Percentiles rank a stretch among this genome's conserved stretches.
phyloP scores from a whole-genome alignment of 2,329 filamentous ascomycete species.

The Cadophora luteo-olivacea region DNA sequence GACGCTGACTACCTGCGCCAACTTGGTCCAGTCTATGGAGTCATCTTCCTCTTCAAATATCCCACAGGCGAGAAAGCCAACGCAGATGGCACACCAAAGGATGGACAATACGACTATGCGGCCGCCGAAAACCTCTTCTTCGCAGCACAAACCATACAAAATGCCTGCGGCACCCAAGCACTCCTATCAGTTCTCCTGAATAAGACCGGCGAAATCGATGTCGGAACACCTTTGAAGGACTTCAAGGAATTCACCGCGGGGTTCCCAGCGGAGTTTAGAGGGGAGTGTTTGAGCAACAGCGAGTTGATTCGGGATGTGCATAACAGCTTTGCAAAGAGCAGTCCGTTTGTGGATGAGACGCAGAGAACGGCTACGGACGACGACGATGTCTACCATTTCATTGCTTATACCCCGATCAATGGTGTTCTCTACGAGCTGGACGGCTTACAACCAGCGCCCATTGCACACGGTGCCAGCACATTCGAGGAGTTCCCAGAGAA shows the following conservation, averaged over 20 bases:
- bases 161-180: slow-evolving; percentile 96
- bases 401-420: slow-evolving; percentile 87
- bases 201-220: slow-evolving; percentile 67
- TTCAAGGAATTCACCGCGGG: slow-evolving; percentile 76
- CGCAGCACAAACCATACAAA: slow-evolving; percentile 96
- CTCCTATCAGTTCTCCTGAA: slow-evolving; percentile 92
- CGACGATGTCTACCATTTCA: slow-evolving; percentile 97
- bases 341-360: slow-evolving; percentile 93
- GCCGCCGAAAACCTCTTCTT: slow-evolving; percentile 87
- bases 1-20: slow-evolving; percentile 76
- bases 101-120: slow-evolving; percentile 80
- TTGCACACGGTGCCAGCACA: slow-evolving; percentile 80
- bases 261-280: slow-evolving; percentile 70
- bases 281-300: slow-evolving; percentile 74
- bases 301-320: slow-evolving; percentile 66
- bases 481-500: slow-evolving; percentile 76
- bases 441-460: slow-evolving; percentile 90
- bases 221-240: slow-evolving; percentile 65
- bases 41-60: slow-evolving; percentile 99
- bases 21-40: slow-evolving; percentile 84
- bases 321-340: slow-evolving; percentile 77
- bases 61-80: slow-evolving; percentile 72
- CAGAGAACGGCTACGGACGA: slow-evolving; percentile 71
- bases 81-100: slow-evolving; percentile 65
- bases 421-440: slow-evolving; percentile 91